Percentiles rank a stretch among this genome's conserved stretches.
These are phyloP conservation scores for Penicillium verhagenii DNA, from an alignment of 495 filamentous ascomycete genomes.

Conservation along the genomic window DNA sequence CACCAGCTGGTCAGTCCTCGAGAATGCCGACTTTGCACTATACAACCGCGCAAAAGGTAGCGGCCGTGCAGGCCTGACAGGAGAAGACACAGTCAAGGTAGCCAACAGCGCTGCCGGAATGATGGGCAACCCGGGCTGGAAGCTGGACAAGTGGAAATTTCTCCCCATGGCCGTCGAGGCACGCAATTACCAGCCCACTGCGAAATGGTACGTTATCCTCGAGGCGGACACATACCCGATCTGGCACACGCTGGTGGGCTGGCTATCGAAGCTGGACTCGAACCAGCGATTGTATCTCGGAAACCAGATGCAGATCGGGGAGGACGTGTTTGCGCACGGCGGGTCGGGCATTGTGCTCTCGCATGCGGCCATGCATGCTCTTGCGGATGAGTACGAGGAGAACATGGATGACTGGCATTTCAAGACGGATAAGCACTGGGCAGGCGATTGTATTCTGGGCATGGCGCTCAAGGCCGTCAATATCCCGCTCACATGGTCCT, in stretches of 20 bases:
- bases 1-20: slow-evolving; percentile 26
- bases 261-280: slow-evolving; percentile 51
- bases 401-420: slow-evolving; percentile 29
- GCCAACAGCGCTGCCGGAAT: slow-evolving; percentile 35
- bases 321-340: slow-evolving; percentile 59
- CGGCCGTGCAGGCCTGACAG: slow-evolving; percentile 31
- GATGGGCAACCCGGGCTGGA: slow-evolving; percentile 54
- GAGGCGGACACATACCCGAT: slow-evolving; percentile 67
- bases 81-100: slow-evolving; percentile 29
- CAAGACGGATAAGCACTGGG: slow-evolving; percentile 33
- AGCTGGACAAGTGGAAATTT: slow-evolving; percentile 71
- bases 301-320: slow-evolving; percentile 46
- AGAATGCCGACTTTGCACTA: slow-evolving; percentile 43
- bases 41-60: slow-evolving; percentile 40
- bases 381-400: slow-evolving; percentile 17
- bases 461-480: slow-evolving; percentile 38
- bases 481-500: slow-evolving; percentile 32
- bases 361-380: slow-evolving; percentile 29
- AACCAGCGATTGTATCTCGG: slow-evolving; percentile 54
- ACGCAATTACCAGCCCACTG: slow-evolving; percentile 46
- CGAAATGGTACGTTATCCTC: slow-evolving; percentile 67
- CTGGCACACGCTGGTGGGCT: slow-evolving; percentile 61
- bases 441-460: slow-evolving; percentile 47
- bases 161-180: slow-evolving; percentile 62
- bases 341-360: slow-evolving; percentile 62